Conservation (phyloP, 306 rosid species). For the Carpinus fangiana region DNA sequence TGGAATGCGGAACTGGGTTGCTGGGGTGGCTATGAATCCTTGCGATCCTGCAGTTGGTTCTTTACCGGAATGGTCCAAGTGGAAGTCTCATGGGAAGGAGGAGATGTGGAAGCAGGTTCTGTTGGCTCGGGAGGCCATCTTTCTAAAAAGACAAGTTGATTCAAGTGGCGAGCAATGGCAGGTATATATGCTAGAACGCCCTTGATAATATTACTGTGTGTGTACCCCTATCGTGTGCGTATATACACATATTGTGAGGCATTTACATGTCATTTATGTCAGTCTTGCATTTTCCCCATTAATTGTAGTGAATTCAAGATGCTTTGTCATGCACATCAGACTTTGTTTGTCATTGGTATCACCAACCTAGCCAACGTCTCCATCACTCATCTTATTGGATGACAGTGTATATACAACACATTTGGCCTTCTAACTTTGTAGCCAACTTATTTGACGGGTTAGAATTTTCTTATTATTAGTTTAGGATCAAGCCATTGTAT, state of each 20-base stretch:
- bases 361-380: neutral
- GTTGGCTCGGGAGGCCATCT: constrained; percentile 57
- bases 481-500: neutral
- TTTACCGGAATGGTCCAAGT: constrained; percentile 56
- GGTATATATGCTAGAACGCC: constrained; percentile 44
- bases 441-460: neutral
- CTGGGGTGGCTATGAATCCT: constrained; percentile 54
- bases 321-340: neutral
- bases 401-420: neutral
- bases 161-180: constrained; percentile 52
- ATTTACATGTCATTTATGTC: neutral
- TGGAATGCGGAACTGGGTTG: constrained; percentile 60
- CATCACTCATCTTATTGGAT: neutral
- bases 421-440: neutral
- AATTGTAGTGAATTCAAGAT: neutral
- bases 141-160: constrained; percentile 37
- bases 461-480: neutral
- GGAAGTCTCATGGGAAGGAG: constrained; percentile 50
- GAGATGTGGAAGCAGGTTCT: constrained; percentile 67
- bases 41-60: constrained; percentile 54
- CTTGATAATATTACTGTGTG: neutral
- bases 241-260: neutral
- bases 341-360: neutral
- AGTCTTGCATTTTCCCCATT: neutral
- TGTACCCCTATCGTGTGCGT: neutral